Evolutionary conservation across 495 filamentous ascomycete species (phyloP), one percentile per base, ranked within the genome.

Genomic region (Schizothecium vesticola): DNA sequence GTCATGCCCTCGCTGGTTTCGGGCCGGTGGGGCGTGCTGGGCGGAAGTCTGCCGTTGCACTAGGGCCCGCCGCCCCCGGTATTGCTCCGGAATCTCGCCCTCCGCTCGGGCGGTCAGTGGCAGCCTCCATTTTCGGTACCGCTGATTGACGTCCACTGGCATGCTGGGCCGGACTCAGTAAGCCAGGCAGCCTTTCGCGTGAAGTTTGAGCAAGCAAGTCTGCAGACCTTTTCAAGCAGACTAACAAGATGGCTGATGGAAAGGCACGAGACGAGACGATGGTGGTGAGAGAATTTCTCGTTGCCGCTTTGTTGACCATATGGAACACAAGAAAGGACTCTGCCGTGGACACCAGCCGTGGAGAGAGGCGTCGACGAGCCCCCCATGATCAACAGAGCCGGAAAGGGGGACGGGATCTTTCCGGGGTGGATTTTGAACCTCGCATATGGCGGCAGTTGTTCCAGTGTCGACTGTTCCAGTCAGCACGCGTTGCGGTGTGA

Each of bases 361-460:
- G n/a, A n/a, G 26, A 28, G 26, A 28, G 26, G 26, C 6, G 31
- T 36, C 31, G 31, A 36, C 11, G 12, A 13, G 31, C 31, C 31
- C 26, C 31, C 31, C 31, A n/a, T 51, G 43, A 51, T n/a, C 43
- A n/a, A 51, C 43, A 51, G 19, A 51, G 19, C 43, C 43, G 0
- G 8, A 33, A 21, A 55, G 24, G 25, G 63, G 43, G 16, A 51
- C 43, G 43, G 19, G 16, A 51, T 51, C 43, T n/a, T 51, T 51
- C 43, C 43, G 43, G 33, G 33, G 33, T 43, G 33, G 33, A 43
- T 43, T 43, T 43, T 43, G 33, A 59, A 19, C 12, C 65, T 66
- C 65, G 65, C 57, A 31, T 66, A 66, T 61, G 31, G 65, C 65
- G 56, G 65, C 65, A 66, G 65, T 28, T 60, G 57, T 22, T 29